Evolutionary conservation across 306 rosid species (phyloP), one percentile per base, ranked within the genome.

Genomic region (Carpinus viminea): DNA sequence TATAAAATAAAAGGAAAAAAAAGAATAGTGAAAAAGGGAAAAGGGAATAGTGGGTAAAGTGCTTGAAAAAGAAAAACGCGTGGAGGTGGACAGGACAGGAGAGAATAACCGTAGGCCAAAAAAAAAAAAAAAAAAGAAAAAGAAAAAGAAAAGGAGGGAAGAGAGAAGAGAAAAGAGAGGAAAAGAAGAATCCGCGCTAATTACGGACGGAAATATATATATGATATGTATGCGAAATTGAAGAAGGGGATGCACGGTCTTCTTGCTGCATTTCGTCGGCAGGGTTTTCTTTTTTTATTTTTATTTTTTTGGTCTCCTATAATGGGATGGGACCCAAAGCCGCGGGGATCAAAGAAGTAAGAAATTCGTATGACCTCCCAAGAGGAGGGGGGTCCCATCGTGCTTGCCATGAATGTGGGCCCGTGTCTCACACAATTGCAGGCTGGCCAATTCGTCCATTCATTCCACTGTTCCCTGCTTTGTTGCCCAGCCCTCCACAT

Each of bases 241-340:
- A 26, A 5, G 41, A 47, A 70, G 31, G 26, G 51, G 24, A 36
- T 71, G 55, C n/a, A 48, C 69, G 26, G 57, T 26, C 28, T 79
- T 54, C 68, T 41, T 13, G 70, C 59, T 7, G 61, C 28, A 34
- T 41, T 59, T 70, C 77, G 84, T 81, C 80, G 80, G 80, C 80
- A 26, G 77, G 50, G 17, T 50, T 41, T 31, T 46, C 21, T 2
- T 15, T 65, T 53, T 28, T 46, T 51, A 18, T 50, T 18, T 31
- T 43, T 57, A 26, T 17, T 31, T 51, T 46, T 18, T 8, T 48
- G 15, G 0, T 12, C 0, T 1, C 17, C 41, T 31, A 21, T 4
- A 51, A 38, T 53, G 2, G 2, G 46, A 47, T 78, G 70, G 76
- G 81, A 56, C 52, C 77, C n/a, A 45, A 15, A 41, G 16, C 56